Evolutionary conservation across 257 asterid genomes (phyloP).

Genomic region (Penstemon newberryi): DNA sequence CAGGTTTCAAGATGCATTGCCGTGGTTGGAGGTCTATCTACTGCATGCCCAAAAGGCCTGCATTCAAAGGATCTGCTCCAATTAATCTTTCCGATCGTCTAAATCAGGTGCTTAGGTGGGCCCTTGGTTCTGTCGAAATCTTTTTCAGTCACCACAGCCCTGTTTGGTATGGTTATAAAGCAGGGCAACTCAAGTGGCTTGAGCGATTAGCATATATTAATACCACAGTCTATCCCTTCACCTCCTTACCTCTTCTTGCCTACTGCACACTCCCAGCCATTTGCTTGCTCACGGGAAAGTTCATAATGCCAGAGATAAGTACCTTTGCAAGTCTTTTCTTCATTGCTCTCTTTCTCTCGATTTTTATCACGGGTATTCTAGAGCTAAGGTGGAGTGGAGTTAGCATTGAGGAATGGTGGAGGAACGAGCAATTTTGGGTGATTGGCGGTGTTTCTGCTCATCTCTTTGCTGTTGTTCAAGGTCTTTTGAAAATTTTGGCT

Average conservation of each 20-base stretch:
- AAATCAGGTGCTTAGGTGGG: constrained; percentile 94
- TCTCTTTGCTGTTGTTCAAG: constrained; percentile 84
- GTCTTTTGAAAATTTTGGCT: constrained; percentile 72
- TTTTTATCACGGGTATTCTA: constrained; percentile 75
- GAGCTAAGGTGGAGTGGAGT: constrained; percentile 96
- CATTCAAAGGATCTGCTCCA: constrained; percentile 93
- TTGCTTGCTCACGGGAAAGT: constrained; percentile 86
- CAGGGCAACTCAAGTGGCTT: constrained; percentile 86
- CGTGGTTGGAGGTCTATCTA: constrained; percentile 96
- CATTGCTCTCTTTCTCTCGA: constrained; percentile 87
- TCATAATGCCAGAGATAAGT: constrained; percentile 97
- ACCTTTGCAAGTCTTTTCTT: constrained; percentile 87
- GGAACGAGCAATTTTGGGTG: constrained; percentile 97
- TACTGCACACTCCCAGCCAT: constrained; percentile 89
- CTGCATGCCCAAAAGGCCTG: constrained; percentile 84
- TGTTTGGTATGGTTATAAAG: constrained; percentile 74
- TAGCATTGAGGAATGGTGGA: constrained; percentile 98
- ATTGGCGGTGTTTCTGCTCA: constrained; percentile 94
- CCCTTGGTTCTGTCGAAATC: constrained; percentile 90
- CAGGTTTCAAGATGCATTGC: constrained; percentile 96
- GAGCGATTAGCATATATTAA: constrained; percentile 81
- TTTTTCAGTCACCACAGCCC: constrained; percentile 92
- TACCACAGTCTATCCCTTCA: constrained; percentile 88
- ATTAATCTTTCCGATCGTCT: constrained; percentile 93
- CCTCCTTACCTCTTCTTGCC: constrained; percentile 87